phyloP scores from a whole-genome alignment of 1,139 yeast species.

The Pichia sp. region DNA sequence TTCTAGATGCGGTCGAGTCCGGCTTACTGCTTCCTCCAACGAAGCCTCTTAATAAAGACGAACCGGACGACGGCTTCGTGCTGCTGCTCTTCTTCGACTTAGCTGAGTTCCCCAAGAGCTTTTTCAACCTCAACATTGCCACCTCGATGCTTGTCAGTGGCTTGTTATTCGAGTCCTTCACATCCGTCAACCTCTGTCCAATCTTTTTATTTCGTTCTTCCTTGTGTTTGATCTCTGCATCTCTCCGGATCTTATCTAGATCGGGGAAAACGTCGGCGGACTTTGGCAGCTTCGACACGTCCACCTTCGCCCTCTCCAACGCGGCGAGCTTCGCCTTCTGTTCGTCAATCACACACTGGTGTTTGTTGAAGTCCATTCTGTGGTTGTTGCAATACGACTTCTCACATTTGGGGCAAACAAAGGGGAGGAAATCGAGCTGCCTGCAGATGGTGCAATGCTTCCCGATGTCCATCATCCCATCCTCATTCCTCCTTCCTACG shows the following conservation, averaged over 20 bases:
- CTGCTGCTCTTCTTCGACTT: background rate
- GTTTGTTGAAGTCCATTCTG: constrained; percentile 33
- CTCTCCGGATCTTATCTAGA: constrained; percentile 43
- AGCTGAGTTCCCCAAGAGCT: constrained; percentile 9
- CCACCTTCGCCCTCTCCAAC: constrained; percentile 2
- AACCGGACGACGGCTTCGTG: background rate
- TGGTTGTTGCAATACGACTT: constrained; percentile 58
- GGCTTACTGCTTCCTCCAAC: background rate
- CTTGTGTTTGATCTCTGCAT: constrained; percentile 21
- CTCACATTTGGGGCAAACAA: constrained; percentile 54
- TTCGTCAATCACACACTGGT: constrained; percentile 20
- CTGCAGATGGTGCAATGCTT: constrained; percentile 61
- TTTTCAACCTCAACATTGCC: constrained; percentile 19
- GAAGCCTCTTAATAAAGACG: background rate
- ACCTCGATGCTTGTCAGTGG: constrained; percentile 16
- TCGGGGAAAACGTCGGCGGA: constrained; percentile 54
- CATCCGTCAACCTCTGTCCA: constrained; percentile 17
- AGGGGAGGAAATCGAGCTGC: constrained; percentile 66
- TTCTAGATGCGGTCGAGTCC: constrained; percentile 4
- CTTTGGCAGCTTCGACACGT: constrained; percentile 21
- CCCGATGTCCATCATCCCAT: constrained; percentile 58
- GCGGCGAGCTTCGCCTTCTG: constrained; percentile 16
- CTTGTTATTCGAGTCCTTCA: constrained; percentile 15
- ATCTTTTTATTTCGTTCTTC: constrained; percentile 6
- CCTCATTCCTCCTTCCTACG: constrained; percentile 19